These are phyloP conservation scores for Penicillium palitans DNA, from an alignment of 2,329 filamentous ascomycete species.

Conservation along the genomic window DNA sequence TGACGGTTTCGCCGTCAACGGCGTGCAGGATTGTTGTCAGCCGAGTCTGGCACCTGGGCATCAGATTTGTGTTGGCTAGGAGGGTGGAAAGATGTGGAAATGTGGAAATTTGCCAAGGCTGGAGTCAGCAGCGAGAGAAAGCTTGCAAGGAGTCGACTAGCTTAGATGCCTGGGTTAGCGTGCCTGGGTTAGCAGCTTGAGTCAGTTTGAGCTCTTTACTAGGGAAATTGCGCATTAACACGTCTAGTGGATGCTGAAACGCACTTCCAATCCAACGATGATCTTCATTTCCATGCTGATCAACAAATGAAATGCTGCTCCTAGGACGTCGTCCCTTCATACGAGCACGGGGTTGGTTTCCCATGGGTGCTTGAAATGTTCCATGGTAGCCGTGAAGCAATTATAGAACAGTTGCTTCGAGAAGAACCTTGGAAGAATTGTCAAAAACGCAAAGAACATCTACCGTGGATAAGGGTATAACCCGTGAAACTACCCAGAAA, in stretches of 20 bases:
- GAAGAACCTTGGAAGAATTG: not conserved
- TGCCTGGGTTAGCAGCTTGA: not conserved
- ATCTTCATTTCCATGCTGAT: not conserved
- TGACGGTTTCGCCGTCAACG: not conserved
- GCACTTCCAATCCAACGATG: not conserved
- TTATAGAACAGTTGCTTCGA: not conserved
- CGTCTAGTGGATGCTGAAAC: not conserved
- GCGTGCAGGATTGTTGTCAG: not conserved
- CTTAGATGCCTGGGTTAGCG: too few species aligned
- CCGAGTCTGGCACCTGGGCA: not conserved
- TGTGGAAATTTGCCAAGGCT: not conserved
- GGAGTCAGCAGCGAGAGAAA: not conserved
- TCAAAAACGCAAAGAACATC: not conserved
- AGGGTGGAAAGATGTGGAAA: not conserved
- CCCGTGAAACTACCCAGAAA: not conserved
- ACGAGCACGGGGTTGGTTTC: not conserved
- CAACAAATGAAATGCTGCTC: not conserved
- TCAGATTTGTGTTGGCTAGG: not conserved
- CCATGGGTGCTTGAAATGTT: not conserved
- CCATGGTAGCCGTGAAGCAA: slow-evolving; percentile 1
- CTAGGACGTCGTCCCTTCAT: not conserved
- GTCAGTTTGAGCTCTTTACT: not conserved
- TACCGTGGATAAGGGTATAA: not conserved
- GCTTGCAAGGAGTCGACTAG: not conserved
- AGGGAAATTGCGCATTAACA: not conserved